Percentiles rank a stretch among this genome's conserved stretches.
Evolutionary conservation across 2,329 filamentous ascomycete genomes (phyloP).

Genomic region (Gnomoniopsis sp.): DNA sequence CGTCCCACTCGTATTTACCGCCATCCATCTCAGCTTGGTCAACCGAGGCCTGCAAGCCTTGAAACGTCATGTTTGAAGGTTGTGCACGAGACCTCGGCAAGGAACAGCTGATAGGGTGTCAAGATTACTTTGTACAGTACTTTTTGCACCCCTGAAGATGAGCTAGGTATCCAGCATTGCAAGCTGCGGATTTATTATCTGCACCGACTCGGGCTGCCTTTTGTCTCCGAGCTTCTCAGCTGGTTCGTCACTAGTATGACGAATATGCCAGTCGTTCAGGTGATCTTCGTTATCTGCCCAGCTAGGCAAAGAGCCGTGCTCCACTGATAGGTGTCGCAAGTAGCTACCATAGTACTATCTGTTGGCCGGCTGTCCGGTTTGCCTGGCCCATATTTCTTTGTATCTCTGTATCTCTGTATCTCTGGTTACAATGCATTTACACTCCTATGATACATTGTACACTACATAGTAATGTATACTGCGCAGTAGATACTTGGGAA

Average conservation of each 20-base stretch:
- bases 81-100: constrained; percentile 9
- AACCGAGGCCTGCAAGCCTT: neutral
- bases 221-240: constrained; percentile 3
- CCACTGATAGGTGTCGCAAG: neutral
- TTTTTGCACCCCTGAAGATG: neutral
- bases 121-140: neutral
- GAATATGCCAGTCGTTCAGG: neutral
- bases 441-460: too few relatives aligned
- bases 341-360: neutral
- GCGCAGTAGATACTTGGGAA: neutral
- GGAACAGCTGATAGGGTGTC: neutral
- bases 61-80: neutral
- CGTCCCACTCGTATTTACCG: neutral
- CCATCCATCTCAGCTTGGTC: neutral
- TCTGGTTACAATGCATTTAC: too few relatives aligned
- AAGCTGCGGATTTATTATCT: neutral
- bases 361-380: neutral
- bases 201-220: constrained; percentile 4
- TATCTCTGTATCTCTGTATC: neutral
- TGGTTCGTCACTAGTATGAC: constrained; percentile 1
- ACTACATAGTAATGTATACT: neutral
- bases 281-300: neutral
- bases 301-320: neutral
- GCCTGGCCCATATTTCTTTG: neutral
- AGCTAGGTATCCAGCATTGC: constrained; percentile 8